phyloP scores from a whole-genome alignment of 1,284 basidiomycete genomes.

The Cryptococcus maquisensis region DNA sequence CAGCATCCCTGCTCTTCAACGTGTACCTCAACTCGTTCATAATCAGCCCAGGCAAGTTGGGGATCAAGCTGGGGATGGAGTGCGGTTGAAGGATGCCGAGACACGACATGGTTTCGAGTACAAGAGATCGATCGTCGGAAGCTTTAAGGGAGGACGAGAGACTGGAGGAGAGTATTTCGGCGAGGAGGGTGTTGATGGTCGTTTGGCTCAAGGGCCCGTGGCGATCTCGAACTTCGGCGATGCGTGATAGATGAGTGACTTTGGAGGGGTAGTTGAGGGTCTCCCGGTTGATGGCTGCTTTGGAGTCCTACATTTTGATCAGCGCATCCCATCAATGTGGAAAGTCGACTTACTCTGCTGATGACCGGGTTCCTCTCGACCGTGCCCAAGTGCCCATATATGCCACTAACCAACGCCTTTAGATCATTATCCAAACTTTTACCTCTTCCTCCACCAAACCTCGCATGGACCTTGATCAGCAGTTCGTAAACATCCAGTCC shows the following conservation, averaged over 20 bases:
- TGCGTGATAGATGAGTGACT: constrained; percentile 21
- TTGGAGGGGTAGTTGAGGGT: constrained; percentile 23
- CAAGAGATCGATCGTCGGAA: constrained; percentile 23
- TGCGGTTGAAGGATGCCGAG: constrained; percentile 29
- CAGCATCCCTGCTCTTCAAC: constrained; percentile 12
- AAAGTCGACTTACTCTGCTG: constrained; percentile 22
- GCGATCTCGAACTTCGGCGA: constrained; percentile 29
- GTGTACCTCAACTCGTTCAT: constrained; percentile 22
- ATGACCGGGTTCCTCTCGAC: constrained; percentile 39
- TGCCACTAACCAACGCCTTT: constrained; percentile 31
- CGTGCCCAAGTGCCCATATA: constrained; percentile 38
- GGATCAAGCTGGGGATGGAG: constrained; percentile 19
- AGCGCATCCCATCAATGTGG: neutral
- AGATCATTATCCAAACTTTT: constrained; percentile 26
- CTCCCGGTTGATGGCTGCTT: constrained; percentile 37
- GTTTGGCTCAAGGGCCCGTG: constrained; percentile 16
- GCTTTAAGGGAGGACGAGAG: constrained; percentile 11
- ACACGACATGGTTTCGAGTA: constrained; percentile 30
- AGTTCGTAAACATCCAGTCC: constrained; percentile 33
- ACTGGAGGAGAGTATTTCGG: constrained; percentile 23
- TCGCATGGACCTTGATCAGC: constrained; percentile 30
- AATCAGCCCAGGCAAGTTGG: constrained; percentile 28
- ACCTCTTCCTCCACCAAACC: constrained; percentile 19
- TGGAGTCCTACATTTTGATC: constrained; percentile 23
- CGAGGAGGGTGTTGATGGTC: constrained; percentile 30